Evolutionary conservation across 2,329 filamentous ascomycete species (phyloP).

Genomic region (Diaporthe ilicicola): DNA sequence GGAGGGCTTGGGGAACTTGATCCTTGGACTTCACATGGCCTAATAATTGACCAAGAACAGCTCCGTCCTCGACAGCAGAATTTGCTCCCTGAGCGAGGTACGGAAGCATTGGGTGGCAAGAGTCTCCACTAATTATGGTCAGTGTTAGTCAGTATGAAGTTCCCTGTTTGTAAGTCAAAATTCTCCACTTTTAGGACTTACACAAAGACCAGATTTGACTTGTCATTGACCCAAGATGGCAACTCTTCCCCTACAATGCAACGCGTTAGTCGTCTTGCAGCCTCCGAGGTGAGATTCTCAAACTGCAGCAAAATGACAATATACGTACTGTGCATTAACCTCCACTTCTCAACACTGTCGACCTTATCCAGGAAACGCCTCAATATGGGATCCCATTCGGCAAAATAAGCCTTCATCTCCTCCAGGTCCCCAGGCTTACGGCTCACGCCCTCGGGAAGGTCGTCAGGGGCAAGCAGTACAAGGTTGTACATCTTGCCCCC

Average conservation of each 20-base stretch:
- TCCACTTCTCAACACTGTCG: constrained; percentile 73
- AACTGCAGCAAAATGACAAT: background rate
- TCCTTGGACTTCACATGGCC: constrained; percentile 56
- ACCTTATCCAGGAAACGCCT: constrained; percentile 56
- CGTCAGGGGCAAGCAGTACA: constrained; percentile 71
- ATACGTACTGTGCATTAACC: constrained; percentile 62
- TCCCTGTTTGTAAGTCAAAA: too few relatives aligned
- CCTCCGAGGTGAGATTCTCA: too few relatives aligned
- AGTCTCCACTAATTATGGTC: constrained; percentile 58
- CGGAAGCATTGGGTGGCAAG: constrained; percentile 71
- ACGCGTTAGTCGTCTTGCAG: background rate
- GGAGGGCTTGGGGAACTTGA: constrained; percentile 54
- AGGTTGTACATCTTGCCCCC: constrained; percentile 70
- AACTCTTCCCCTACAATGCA: constrained; percentile 50
- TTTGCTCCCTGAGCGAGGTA: constrained; percentile 74
- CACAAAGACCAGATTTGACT: constrained; percentile 59
- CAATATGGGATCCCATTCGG: constrained; percentile 70
- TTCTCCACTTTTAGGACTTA: constrained; percentile 37
- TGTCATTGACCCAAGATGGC: constrained; percentile 61
- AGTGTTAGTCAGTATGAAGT: background rate
- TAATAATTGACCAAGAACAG: constrained; percentile 68
- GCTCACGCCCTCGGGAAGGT: constrained; percentile 54
- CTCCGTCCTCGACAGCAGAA: constrained; percentile 72
- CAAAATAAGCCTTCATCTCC: constrained; percentile 69
- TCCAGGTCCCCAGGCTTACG: constrained; percentile 61